phyloP scores from a whole-genome alignment of 768 basidiomycete genomes.

The Royoungia palumana region DNA sequence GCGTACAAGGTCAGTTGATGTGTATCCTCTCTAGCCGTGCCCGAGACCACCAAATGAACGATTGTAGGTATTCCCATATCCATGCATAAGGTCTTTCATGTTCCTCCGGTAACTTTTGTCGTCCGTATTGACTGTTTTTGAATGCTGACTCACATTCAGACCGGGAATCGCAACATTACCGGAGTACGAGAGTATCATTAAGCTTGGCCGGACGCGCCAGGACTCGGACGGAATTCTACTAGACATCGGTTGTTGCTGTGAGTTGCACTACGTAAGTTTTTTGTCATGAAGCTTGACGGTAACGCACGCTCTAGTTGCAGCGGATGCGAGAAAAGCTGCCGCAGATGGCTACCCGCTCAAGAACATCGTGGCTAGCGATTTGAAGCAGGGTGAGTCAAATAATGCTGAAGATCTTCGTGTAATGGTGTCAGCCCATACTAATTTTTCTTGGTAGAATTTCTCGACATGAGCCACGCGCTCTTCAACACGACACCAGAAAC shows the following conservation, averaged over 20 bases:
- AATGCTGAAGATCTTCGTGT: background rate
- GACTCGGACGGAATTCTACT: constrained; percentile 35
- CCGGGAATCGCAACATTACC: constrained; percentile 11
- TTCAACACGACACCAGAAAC: constrained; percentile 52
- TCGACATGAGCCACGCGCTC: constrained; percentile 56
- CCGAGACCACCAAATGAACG: background rate
- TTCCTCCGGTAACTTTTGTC: constrained; percentile 19
- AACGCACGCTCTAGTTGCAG: constrained; percentile 15
- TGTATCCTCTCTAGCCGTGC: background rate
- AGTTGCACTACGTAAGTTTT: constrained; percentile 1
- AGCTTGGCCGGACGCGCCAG: constrained; percentile 34
- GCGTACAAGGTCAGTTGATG: constrained; percentile 28
- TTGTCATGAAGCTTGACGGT: background rate
- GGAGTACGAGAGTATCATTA: constrained; percentile 28
- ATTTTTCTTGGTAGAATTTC: constrained; percentile 41
- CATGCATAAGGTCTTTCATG: constrained; percentile 24
- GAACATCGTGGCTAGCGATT: constrained; percentile 39
- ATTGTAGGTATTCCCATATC: constrained; percentile 26
- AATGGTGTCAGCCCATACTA: background rate
- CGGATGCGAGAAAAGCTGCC: constrained; percentile 39
- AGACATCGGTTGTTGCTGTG: constrained; percentile 47
- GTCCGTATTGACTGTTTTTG: background rate
- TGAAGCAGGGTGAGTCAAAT: constrained; percentile 31
- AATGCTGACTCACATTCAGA: constrained; percentile 2
- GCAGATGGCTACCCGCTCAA: constrained; percentile 42